Evolutionary conservation across 2,329 filamentous ascomycete genomes (phyloP), one percentile per base, ranked within the genome.

Genomic region (Stemphylium beticola): DNA sequence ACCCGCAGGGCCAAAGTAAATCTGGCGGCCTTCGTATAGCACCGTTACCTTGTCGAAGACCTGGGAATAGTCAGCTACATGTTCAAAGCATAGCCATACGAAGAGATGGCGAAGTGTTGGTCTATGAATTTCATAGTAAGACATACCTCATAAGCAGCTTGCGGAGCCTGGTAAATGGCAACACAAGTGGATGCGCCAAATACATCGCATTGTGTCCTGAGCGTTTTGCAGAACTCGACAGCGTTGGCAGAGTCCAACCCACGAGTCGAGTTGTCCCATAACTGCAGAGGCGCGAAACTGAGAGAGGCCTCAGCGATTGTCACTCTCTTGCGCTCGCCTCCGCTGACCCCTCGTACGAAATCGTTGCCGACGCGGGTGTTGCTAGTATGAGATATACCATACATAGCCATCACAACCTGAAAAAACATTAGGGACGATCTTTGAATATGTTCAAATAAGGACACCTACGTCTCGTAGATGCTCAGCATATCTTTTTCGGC

Each of bases 251-350:
- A 86, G 74, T 90, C 87, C 22, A 90, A 78, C 71, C 87, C 87
- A 73, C 87, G 81, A 15, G 87, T 90, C 36, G 83, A 86, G 77
- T 90, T 90, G 65, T 90, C 90, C 89, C 89, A 92, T 57, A 85
- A 86, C 67, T 88, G 85, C 0, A 84, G 70, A 0, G 79, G 79
- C 0, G 82, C 81, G 15, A 79, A 79, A 1, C 68, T 66, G 86
- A 55, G 26, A n/a, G 38, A 40, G 4, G 44, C 53, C 34, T 61
- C 85, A 81, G 53, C 56, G 17, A 61, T 57, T 2, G 52, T 59
- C 3, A 57, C 49, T 31, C 58, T 18, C 31, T 54, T 91, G 11
- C 51, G 45, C 78, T 90, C 87, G 66, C 88, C 88, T 62, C 88
- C 87, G 12, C 83, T 87, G 7, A 90, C 86, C 68, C 87, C 87